Evolutionary conservation across 2,329 filamentous ascomycete genomes (phyloP), one percentile per base, ranked within the genome.

Genomic region (Fusarium sp.): DNA sequence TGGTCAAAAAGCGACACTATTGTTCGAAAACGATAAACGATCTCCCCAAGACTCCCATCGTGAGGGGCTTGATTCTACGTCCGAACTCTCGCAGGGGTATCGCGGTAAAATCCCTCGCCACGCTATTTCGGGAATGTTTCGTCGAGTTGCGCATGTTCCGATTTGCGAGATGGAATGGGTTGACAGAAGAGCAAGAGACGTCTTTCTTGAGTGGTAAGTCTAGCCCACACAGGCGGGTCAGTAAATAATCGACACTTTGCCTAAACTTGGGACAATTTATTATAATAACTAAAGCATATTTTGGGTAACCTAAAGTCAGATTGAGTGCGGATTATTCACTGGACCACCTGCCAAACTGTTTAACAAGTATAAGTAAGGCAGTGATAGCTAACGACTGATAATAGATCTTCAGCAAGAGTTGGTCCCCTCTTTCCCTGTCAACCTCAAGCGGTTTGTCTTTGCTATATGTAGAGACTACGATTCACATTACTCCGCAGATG

Each of bases 41-140:
- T 22, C 56, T 71, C 8, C 58, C 68, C n/a, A 18, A 33, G 1
- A 38, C 31, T 31, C 66, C 62, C 13, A 57, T 71, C 31, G 59
- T 71, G 17, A 66, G 62, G 31, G 56, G 46, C 13, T 45, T 71
- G 31, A 6, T 58, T 17, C 20, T 71, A 9, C 66, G 63, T 17
- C 20, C 8, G 8, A 26, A 11, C 18, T 66, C 56, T 24, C 58
- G 45, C 17, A 59, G 62, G 22, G 45, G 56, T 2, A 56, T 71
- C 39, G 49, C 43, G 6, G 20, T 58, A 2, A 22, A 18, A 13
- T 69, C 68, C 7, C 38, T 69, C 6, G 52, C 55, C 5, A 59
- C 28, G 17, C 53, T 69, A 9, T 17, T 61, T n/a, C 63, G 68
- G 15, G 45, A 71, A 43, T 69, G 59, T 28, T 63, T 71, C 3